Conservation (phyloP, 306 rosid genomes). For the Vigna radiata region DNA sequence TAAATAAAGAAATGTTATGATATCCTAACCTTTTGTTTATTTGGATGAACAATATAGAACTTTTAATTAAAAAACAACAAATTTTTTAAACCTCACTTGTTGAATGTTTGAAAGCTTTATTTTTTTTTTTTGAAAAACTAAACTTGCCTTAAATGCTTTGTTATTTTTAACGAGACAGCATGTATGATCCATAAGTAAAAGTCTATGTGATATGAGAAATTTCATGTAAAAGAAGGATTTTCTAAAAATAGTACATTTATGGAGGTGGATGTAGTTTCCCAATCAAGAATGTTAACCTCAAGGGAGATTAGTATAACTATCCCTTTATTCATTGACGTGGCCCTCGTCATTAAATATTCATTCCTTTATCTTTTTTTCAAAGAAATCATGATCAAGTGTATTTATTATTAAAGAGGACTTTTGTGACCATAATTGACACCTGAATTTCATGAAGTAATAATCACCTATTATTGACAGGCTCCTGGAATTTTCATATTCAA, state of each 20-base stretch:
- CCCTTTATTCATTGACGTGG: neutral
- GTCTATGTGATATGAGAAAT: neutral
- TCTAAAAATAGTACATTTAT: neutral
- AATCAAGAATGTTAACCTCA: conserved; percentile 9
- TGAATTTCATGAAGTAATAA: conserved; percentile 20
- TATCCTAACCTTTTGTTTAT: neutral
- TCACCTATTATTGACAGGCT: neutral
- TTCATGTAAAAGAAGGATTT: neutral
- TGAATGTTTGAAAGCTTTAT: neutral
- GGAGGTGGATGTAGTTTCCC: neutral
- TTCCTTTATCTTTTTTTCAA: neutral
- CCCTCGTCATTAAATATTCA: neutral
- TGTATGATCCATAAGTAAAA: conserved; percentile 1
- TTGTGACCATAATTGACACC: neutral
- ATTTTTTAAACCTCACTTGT: neutral
- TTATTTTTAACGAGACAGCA: neutral
- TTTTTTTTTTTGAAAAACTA: neutral
- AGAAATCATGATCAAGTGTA: neutral
- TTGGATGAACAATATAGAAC: neutral
- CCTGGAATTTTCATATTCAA: neutral
- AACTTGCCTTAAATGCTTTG: too few relatives aligned
- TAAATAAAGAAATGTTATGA: neutral
- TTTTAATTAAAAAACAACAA: neutral
- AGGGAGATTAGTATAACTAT: neutral
- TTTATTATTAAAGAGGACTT: neutral